Percentiles rank a stretch among this genome's conserved stretches.
These are phyloP conservation scores for Asterophora parasitica DNA, from an alignment of 768 basidiomycete genomes.

Conservation along the genomic window DNA sequence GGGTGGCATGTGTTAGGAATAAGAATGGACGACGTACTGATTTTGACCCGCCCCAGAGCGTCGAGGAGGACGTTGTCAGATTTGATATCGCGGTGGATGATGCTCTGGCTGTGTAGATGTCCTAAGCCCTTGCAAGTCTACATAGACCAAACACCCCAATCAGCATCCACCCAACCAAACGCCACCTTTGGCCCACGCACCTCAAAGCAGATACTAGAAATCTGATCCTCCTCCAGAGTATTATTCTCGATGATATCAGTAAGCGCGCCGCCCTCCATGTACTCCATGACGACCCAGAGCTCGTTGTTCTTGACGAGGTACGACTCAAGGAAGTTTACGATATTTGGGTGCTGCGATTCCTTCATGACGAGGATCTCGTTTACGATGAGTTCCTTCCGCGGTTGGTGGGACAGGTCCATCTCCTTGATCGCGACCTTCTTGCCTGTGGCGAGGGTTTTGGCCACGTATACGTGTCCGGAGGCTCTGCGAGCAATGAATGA, in stretches of 20 bases:
- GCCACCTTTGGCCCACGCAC: too few relatives aligned
- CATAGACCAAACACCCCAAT: not conserved
- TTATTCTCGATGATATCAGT: slow-evolving; percentile 99
- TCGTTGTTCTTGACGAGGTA: slow-evolving; percentile 86
- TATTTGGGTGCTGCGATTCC: slow-evolving; percentile 94
- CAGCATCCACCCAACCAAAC: slow-evolving; percentile 2
- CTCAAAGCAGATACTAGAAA: slow-evolving; percentile 87
- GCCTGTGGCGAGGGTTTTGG: slow-evolving; percentile 79
- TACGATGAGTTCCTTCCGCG: slow-evolving; percentile 94
- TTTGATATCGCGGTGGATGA: slow-evolving; percentile 97
- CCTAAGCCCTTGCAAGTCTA: slow-evolving; percentile 94
- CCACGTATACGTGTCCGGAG: slow-evolving; percentile 96
- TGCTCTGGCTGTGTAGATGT: slow-evolving; percentile 89
- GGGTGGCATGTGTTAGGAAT: too few relatives aligned
- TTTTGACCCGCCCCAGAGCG: slow-evolving; percentile 90
- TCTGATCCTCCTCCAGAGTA: slow-evolving; percentile 91
- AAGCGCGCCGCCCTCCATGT: slow-evolving; percentile 96
- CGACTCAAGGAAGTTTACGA: slow-evolving; percentile 91
- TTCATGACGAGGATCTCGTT: slow-evolving; percentile 99
- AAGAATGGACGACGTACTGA: slow-evolving; percentile 63
- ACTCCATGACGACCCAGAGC: slow-evolving; percentile 98
- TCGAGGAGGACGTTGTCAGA: slow-evolving; percentile 95
- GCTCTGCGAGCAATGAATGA: too few relatives aligned
- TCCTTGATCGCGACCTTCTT: slow-evolving; percentile 97
- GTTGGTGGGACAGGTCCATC: slow-evolving; percentile 94